A percentile compares a stretch with the other conserved stretches of the same genome.
phyloP scores from a whole-genome alignment of 345 rosid species.

The Barbarea vulgaris region DNA sequence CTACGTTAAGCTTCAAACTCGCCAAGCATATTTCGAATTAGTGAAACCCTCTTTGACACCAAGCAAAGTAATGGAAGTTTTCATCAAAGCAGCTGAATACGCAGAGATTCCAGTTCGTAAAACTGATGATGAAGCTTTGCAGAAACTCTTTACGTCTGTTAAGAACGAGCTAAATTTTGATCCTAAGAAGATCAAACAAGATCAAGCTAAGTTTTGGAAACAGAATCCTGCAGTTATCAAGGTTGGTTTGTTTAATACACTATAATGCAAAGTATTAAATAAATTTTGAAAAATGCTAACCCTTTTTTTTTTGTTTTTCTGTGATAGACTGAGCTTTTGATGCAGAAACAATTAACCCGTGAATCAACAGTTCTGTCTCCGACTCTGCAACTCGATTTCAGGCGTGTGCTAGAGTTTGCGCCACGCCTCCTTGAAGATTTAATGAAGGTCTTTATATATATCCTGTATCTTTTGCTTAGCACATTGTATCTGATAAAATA shows the following conservation, averaged over 20 bases:
- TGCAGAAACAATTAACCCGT: conserved; percentile 90
- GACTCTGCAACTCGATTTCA: conserved; percentile 71
- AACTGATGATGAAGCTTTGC: conserved; percentile 81
- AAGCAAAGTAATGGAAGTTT: conserved; percentile 91
- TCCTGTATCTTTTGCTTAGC: background rate
- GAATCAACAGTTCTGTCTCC: conserved; percentile 65
- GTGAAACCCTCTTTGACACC: conserved; percentile 89
- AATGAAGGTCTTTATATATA: conserved; percentile 61
- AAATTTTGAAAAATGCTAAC: background rate
- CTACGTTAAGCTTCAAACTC: conserved; percentile 92
- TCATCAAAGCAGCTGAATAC: conserved; percentile 89
- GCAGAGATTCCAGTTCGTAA: conserved; percentile 94
- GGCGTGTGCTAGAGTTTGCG: conserved; percentile 80
- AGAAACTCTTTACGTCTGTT: conserved; percentile 80
- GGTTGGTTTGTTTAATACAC: conserved; percentile 46
- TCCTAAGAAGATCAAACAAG: conserved; percentile 94
- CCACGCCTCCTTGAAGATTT: conserved; percentile 97
- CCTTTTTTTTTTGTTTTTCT: background rate
- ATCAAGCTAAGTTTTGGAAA: conserved; percentile 97
- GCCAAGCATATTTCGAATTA: conserved; percentile 70
- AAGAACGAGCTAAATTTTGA: conserved; percentile 86
- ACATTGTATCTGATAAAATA: conserved; percentile 1
- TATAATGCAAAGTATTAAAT: background rate
- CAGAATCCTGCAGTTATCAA: conserved; percentile 84
- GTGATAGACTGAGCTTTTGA: conserved; percentile 81